Percentiles rank a stretch among this genome's conserved stretches.
These are phyloP conservation scores for Aaosphaeria arxii DNA, from an alignment of 2,329 filamentous ascomycete species.

Conservation along the genomic window DNA sequence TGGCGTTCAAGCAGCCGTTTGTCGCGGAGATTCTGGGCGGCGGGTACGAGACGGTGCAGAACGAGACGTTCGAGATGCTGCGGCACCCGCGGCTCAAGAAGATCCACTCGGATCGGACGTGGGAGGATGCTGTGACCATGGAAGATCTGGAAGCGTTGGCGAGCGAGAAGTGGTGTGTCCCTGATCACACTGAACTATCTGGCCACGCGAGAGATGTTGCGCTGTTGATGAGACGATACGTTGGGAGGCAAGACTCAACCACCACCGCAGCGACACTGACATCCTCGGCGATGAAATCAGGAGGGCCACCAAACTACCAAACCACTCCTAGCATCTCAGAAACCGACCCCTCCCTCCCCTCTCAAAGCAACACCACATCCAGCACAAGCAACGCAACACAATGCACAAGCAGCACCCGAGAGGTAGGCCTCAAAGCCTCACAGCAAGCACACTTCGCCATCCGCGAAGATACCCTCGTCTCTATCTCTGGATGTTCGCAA, in stretches of 20 bases:
- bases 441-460: conserved; percentile 14
- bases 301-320: conserved; percentile 11
- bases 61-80: conserved; percentile 68
- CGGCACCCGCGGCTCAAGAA: conserved; percentile 76
- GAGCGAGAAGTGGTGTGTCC: conserved; percentile 44
- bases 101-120: conserved; percentile 72
- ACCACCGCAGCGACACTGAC: conserved; percentile 14
- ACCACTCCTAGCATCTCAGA: conserved; percentile 1
- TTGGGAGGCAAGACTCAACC: conserved; percentile 10
- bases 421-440: conserved; percentile 15
- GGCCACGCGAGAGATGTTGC: conserved; percentile 31
- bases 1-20: conserved; percentile 66
- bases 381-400: conserved; percentile 10
- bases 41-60: conserved; percentile 70
- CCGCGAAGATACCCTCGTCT: conserved; percentile 10
- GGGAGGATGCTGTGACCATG: conserved; percentile 66
- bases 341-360: conserved; percentile 14
- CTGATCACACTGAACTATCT: conserved; percentile 20
- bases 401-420: conserved; percentile 20
- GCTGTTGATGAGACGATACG: conserved; percentile 19
- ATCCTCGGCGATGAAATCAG: conserved; percentile 17
- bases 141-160: conserved; percentile 68
- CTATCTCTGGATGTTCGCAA: neutral
- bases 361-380: conserved; percentile 6
- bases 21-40: conserved; percentile 80